A percentile compares a stretch with the other conserved stretches of the same genome.
These are phyloP conservation scores for Erucastrum elatum DNA, from an alignment of 345 rosid species.

Conservation along the genomic window DNA sequence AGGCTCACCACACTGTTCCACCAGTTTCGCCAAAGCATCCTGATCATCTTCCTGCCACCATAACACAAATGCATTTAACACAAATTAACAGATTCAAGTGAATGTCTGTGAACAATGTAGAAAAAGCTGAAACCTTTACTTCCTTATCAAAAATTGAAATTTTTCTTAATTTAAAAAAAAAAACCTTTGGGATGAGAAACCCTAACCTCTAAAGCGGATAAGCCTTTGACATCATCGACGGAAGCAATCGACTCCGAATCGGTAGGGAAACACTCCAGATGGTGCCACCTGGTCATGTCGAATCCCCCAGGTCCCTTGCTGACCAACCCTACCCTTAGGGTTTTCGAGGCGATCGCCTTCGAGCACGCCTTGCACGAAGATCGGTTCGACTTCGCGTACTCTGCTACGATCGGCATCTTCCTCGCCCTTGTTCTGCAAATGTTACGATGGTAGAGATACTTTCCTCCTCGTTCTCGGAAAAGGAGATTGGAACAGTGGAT, in stretches of 20 bases:
- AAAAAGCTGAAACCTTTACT: background rate
- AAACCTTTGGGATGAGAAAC: no score
- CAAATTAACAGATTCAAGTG: background rate
- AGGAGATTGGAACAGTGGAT: background rate
- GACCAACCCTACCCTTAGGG: conserved; percentile 61
- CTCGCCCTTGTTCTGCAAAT: background rate
- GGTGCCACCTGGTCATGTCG: conserved; percentile 83
- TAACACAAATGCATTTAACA: background rate
- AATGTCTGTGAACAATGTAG: background rate
- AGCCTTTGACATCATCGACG: conserved; percentile 54
- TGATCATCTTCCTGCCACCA: conserved; percentile 37
- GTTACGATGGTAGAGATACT: background rate
- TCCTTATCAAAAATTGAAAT: no score
- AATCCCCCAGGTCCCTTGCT: conserved; percentile 63
- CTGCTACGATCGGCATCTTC: conserved; percentile 52
- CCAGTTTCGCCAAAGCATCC: conserved; percentile 36
- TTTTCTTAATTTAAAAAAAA: no score
- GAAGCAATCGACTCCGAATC: conserved; percentile 42
- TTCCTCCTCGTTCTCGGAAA: background rate
- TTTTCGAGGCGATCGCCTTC: conserved; percentile 48
- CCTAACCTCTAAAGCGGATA: conserved; percentile 52
- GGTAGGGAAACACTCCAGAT: conserved; percentile 59
- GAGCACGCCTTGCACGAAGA: conserved; percentile 81
- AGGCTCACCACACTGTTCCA: conserved; percentile 30
- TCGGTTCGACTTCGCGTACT: conserved; percentile 82